Percentiles rank a stretch among this genome's conserved stretches.
These are phyloP conservation scores for Hypocrella siamensis DNA, from an alignment of 2,329 filamentous ascomycete species.

Conservation along the genomic window DNA sequence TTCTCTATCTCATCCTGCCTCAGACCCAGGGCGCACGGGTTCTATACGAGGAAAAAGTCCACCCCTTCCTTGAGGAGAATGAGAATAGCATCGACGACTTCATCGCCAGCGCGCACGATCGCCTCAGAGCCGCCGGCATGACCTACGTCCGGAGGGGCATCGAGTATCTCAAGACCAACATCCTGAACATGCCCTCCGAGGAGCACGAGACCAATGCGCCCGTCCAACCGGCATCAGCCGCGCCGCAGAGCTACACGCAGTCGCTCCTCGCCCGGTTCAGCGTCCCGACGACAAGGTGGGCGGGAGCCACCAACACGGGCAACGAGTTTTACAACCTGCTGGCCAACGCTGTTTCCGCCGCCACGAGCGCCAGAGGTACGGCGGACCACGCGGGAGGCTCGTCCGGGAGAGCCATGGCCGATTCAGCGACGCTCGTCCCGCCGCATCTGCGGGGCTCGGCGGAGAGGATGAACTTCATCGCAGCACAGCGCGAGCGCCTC, in stretches of 20 bases:
- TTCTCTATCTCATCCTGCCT: conserved; percentile 91
- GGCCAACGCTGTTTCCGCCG: conserved; percentile 54
- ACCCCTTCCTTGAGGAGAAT: conserved; percentile 78
- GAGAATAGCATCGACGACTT: conserved; percentile 81
- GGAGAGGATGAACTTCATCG: conserved; percentile 60
- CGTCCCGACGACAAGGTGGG: conserved; percentile 53
- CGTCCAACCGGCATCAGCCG: conserved; percentile 20
- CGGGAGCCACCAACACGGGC: conserved; percentile 27
- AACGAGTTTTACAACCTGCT: conserved; percentile 66
- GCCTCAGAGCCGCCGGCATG: conserved; percentile 60
- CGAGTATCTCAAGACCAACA: conserved; percentile 55
- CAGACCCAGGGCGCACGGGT: conserved; percentile 86
- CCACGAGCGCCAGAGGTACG: conserved; percentile 28
- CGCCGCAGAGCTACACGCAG: conserved; percentile 54
- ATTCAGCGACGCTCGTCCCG: conserved; percentile 52
- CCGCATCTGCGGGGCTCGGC: conserved; percentile 45
- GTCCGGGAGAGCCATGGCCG: conserved; percentile 6
- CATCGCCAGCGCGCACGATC: conserved; percentile 68
- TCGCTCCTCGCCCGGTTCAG: conserved; percentile 73
- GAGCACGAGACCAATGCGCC: conserved; percentile 19
- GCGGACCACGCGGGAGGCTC: conserved; percentile 8
- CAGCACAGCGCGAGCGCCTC: conserved; percentile 64
- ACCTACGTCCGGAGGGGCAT: conserved; percentile 58
- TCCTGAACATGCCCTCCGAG: conserved; percentile 54
- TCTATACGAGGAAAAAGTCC: conserved; percentile 71